These are phyloP conservation scores for Lentinula sp. DNA, from an alignment of 768 basidiomycete species.

Conservation along the genomic window DNA sequence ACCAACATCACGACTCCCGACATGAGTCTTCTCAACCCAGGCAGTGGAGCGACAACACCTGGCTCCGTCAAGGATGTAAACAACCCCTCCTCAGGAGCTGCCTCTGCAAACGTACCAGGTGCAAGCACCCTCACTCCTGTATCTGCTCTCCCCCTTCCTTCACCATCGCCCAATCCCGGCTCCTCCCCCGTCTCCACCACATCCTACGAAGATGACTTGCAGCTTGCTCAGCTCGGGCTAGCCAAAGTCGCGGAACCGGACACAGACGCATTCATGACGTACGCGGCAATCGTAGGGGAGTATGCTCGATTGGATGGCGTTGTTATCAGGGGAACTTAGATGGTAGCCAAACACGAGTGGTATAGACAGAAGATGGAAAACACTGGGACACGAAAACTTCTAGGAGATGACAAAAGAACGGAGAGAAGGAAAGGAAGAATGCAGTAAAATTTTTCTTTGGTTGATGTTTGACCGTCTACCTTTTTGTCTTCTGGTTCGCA, in stretches of 20 bases:
- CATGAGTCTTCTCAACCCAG: neutral
- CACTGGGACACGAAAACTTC: neutral
- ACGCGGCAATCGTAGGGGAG: slow-evolving; percentile 82
- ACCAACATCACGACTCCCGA: neutral
- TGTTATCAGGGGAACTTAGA: slow-evolving; percentile 53
- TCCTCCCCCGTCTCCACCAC: neutral
- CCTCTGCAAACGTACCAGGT: neutral
- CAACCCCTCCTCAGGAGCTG: neutral
- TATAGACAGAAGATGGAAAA: neutral
- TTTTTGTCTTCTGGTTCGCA: neutral
- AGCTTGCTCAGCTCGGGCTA: slow-evolving; percentile 56
- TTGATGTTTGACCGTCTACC: neutral
- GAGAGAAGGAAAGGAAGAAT: neutral
- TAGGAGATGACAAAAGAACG: neutral
- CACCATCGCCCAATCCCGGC: neutral
- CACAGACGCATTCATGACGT: slow-evolving; percentile 78
- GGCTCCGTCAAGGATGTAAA: neutral
- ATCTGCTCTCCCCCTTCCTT: neutral
- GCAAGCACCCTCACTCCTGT: slow-evolving; percentile 1
- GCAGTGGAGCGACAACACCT: neutral
- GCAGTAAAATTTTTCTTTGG: neutral
- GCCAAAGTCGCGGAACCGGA: slow-evolving; percentile 83
- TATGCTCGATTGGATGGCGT: slow-evolving; percentile 76
- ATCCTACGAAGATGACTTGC: neutral
- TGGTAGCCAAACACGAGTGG: neutral